Base-by-base conservation (phyloP, 1,284 basidiomycete genomes). In the Pyrrhoderma lamaoense region DNA sequence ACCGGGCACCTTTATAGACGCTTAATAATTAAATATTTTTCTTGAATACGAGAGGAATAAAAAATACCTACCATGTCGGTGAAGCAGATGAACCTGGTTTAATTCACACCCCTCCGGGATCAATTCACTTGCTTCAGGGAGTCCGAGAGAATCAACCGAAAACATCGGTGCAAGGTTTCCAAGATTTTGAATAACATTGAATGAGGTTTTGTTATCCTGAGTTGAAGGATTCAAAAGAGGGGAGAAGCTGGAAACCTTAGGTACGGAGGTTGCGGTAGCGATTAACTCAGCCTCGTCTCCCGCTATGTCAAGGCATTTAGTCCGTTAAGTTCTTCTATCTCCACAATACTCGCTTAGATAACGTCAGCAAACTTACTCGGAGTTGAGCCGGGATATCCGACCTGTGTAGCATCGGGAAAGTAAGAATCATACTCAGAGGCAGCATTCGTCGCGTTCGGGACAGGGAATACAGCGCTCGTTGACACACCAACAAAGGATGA, bases 91-190 rank as follows among this genome's bases (percentile, higher is more conserved):
- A 3, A 76, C 73, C 52, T 75, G 75, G 7, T 65, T 72, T 43
- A 82, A 62, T 31, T 65, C 63, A 61, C 79, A 82, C 0, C 70
- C 67, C 0, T 70, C 67, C 0, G 79, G 81, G 3, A 80, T 60
- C 7, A 68, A 50, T 1, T 76, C 72, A 3, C 74, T 72, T 1
- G 80, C 68, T 21, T 73, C 61, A 35, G 67, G 67, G 11, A 83
- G 67, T 14, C 80, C 80, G 58, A 79, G 80, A 3, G 72, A 70
- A 14, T 70, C 65, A 27, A 81, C 72, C 2, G 77, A 80, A 59
- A 74, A 74, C 71, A 75, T 77, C 2, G 81, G 80, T 0, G 74
- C 67, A 18, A 83, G 71, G 59, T 76, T 80, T 16, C 78, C 82
- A 68, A 76, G 74, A 57, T 73, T 67, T 45, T 69, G 64, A 49